A percentile compares a stretch with the other conserved stretches of the same genome.
These are phyloP conservation scores for Saccharomyces pastorianus DNA, from an alignment of 1,139 yeast genomes.

Conservation along the genomic window DNA sequence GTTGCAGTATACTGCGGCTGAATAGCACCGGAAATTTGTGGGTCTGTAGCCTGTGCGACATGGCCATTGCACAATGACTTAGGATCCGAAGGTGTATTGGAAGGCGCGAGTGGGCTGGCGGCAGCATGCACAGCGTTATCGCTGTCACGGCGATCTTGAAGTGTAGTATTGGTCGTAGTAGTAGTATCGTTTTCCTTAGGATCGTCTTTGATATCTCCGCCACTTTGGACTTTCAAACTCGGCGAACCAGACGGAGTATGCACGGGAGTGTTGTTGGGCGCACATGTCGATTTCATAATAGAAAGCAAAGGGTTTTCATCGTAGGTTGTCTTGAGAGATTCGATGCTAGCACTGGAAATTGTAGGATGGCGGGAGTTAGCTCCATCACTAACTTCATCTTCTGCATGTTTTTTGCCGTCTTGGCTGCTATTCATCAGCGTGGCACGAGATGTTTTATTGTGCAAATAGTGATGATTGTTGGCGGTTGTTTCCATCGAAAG, in stretches of 20 bases:
- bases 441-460: background rate
- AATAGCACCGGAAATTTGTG: background rate
- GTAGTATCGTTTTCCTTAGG: background rate
- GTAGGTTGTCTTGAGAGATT: constrained; percentile 11
- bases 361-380: background rate
- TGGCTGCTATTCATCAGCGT: background rate
- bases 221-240: constrained; percentile 1
- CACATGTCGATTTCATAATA: constrained; percentile 19
- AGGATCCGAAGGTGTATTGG: background rate
- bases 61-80: background rate
- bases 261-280: constrained; percentile 27
- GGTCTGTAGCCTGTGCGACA: background rate
- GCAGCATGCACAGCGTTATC: background rate
- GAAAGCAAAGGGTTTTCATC: constrained; percentile 9
- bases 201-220: background rate
- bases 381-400: background rate
- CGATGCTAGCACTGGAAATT: constrained; percentile 6
- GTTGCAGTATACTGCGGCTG: background rate
- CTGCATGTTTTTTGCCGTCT: background rate
- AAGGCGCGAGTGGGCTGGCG: background rate
- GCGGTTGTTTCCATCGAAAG: constrained; percentile 3
- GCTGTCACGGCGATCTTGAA: background rate
- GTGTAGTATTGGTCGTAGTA: background rate
- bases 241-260: constrained; percentile 5
- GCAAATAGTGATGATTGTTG: background rate